These are phyloP conservation scores for Daldinia decipiens DNA, from an alignment of 495 filamentous ascomycete species.

Conservation along the genomic window DNA sequence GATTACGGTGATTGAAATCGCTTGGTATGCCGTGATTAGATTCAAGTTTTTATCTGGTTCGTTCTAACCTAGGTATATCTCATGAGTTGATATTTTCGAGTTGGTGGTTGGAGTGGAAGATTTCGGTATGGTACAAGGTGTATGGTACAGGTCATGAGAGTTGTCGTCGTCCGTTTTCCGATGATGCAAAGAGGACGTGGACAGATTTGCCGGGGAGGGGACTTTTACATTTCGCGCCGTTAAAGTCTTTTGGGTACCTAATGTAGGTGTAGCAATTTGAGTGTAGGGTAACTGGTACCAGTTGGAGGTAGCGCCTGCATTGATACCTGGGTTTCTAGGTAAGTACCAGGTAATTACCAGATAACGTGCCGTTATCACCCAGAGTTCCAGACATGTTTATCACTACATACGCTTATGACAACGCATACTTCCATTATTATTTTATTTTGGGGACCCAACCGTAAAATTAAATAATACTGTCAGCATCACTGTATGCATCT, in stretches of 20 bases:
- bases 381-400: neutral
- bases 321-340: slow-evolving; percentile 5
- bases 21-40: neutral
- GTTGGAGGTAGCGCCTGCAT: slow-evolving; percentile 6
- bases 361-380: slow-evolving; percentile 5
- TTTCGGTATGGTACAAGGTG: neutral
- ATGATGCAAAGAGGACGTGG: slow-evolving; percentile 26
- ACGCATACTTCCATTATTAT: slow-evolving; percentile 17
- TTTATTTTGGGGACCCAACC: slow-evolving; percentile 2
- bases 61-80: neutral
- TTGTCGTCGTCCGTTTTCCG: slow-evolving; percentile 2
- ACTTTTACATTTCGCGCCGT: slow-evolving; percentile 29
- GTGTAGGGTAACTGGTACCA: slow-evolving; percentile 5
- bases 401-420: slow-evolving; percentile 13
- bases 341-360: slow-evolving; percentile 4
- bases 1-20: neutral
- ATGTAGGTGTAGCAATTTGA: neutral
- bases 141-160: slow-evolving; percentile 2
- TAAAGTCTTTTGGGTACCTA: slow-evolving; percentile 4
- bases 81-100: neutral
- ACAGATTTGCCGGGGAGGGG: slow-evolving; percentile 43
- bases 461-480: slow-evolving; percentile 1
- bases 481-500: neutral
- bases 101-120: neutral
- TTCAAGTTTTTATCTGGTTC: neutral